Evolutionary conservation across 345 rosid genomes (phyloP).

Genomic region (Gossypium turneri): DNA sequence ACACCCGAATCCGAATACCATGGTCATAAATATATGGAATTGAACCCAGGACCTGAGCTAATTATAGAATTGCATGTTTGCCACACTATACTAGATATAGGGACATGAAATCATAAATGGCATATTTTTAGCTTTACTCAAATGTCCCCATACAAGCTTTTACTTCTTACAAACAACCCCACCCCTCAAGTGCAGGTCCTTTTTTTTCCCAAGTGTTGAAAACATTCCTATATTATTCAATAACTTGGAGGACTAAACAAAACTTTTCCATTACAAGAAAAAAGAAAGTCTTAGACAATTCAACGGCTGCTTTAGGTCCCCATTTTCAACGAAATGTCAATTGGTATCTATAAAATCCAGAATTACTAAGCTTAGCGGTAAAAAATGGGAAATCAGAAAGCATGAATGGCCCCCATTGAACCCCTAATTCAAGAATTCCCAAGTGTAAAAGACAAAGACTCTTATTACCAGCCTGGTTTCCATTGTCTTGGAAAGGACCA

Average conservation of each 20-base stretch:
- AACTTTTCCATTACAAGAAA: too few species aligned
- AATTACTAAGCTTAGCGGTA: too few species aligned
- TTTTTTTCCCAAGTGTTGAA: too few species aligned
- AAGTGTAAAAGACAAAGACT: background rate
- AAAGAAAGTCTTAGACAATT: background rate
- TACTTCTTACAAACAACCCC: constrained; percentile 14
- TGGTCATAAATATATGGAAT: too few species aligned
- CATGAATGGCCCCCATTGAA: background rate
- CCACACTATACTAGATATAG: too few species aligned
- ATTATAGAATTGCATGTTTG: too few species aligned
- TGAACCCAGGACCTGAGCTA: too few species aligned
- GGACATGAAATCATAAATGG: constrained; percentile 8
- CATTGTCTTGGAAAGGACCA: background rate
- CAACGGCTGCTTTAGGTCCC: background rate
- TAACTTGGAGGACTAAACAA: background rate
- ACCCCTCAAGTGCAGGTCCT: background rate
- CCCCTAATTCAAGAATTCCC: background rate
- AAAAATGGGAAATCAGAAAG: too few species aligned
- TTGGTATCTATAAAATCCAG: too few species aligned
- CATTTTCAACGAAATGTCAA: too few species aligned
- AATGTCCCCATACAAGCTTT: constrained; percentile 13
- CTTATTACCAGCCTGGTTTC: constrained; percentile 1
- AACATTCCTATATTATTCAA: background rate
- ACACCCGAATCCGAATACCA: too few species aligned
- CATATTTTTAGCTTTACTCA: constrained; percentile 14